These are phyloP conservation scores for Suhomyces wounanorum DNA, from an alignment of 1,139 yeast species.

Conservation along the genomic window DNA sequence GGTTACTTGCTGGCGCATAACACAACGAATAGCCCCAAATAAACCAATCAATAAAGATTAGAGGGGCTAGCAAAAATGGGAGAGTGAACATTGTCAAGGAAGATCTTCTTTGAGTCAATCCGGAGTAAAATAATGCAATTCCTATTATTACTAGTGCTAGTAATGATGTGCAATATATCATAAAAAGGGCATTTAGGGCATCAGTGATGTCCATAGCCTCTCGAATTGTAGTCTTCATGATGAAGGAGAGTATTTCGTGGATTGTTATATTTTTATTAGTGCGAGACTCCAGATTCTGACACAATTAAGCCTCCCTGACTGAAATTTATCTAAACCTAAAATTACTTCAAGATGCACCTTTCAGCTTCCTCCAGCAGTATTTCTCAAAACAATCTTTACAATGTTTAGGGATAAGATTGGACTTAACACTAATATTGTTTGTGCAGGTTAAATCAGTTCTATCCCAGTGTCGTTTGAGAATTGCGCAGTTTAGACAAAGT, in stretches of 20 bases:
- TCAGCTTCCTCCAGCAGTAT: slow-evolving; percentile 23
- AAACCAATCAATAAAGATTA: slow-evolving; percentile 55
- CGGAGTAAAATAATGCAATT: slow-evolving; percentile 56
- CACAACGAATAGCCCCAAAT: slow-evolving; percentile 61
- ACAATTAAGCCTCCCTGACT: background rate
- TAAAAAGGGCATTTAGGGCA: slow-evolving; percentile 40
- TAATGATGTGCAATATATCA: slow-evolving; percentile 39
- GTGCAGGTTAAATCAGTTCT: slow-evolving; percentile 17
- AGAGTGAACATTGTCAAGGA: slow-evolving; percentile 56
- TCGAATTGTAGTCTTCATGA: background rate
- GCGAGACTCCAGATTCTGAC: background rate
- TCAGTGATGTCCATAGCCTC: slow-evolving; percentile 6
- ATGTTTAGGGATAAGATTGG: slow-evolving; percentile 17
- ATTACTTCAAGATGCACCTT: background rate
- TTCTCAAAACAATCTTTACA: slow-evolving; percentile 25
- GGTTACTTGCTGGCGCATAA: slow-evolving; percentile 42
- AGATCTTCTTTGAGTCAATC: slow-evolving; percentile 57
- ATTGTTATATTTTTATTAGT: slow-evolving; percentile 1
- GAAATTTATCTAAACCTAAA: background rate
- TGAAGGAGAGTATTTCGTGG: background rate
- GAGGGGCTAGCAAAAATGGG: slow-evolving; percentile 45
- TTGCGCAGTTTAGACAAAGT: slow-evolving; percentile 60
- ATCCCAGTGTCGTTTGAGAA: slow-evolving; percentile 58
- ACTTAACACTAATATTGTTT: background rate
- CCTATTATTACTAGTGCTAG: slow-evolving; percentile 43